Percentiles rank a stretch among this genome's conserved stretches.
Conservation (phyloP, 306 rosid genomes). For the Leucaena leucocephala region DNA sequence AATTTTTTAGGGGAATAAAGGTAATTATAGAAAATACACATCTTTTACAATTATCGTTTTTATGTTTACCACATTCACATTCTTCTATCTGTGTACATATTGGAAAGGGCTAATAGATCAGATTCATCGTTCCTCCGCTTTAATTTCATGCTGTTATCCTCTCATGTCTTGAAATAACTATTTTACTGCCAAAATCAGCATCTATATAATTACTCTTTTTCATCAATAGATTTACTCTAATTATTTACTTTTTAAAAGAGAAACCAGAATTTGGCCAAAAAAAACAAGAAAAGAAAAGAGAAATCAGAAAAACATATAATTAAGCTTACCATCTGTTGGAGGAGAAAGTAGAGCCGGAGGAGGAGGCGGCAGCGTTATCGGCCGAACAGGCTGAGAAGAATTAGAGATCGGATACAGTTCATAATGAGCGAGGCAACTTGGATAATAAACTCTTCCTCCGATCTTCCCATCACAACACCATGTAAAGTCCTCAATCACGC, state of each 20-base stretch:
- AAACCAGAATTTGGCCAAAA: too few species aligned
- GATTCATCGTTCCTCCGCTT: not conserved
- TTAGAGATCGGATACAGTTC: not conserved
- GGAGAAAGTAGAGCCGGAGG: not conserved
- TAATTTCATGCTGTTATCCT: too few species aligned
- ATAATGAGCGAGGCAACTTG: not conserved
- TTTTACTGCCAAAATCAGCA: not conserved
- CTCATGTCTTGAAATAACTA: not conserved
- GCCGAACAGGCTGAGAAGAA: not conserved
- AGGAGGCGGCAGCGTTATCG: not conserved
- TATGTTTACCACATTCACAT: not conserved
- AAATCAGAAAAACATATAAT: not conserved
- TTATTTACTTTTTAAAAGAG: too few species aligned
- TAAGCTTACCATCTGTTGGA: not conserved
- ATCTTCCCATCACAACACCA: not conserved
- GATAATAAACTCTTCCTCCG: not conserved
- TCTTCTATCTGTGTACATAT: not conserved
- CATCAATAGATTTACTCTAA: not conserved
- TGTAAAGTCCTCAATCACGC: not conserved
- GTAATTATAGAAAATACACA: too few species aligned
- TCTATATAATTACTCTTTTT: not conserved
- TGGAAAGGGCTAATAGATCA: too few species aligned
- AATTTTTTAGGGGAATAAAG: not conserved
- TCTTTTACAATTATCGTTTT: too few species aligned
- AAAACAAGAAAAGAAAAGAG: too few species aligned